These are phyloP conservation scores for Colletotrichum zoysiae DNA, from an alignment of 2,329 filamentous ascomycete species.

Conservation along the genomic window DNA sequence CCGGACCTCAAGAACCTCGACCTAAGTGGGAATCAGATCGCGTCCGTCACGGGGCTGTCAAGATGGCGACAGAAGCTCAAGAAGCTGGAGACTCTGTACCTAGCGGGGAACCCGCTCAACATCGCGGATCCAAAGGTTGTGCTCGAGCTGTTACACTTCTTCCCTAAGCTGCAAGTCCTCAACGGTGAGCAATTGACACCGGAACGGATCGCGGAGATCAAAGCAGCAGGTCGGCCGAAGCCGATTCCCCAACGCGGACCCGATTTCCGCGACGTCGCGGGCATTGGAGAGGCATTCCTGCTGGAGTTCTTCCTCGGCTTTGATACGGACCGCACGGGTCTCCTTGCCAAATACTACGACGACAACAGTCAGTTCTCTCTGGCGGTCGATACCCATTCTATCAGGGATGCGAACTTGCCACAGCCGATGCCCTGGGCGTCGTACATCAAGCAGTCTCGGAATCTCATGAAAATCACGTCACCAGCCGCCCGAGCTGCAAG, in stretches of 20 bases:
- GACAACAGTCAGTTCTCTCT: slow-evolving; percentile 80
- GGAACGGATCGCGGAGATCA: slow-evolving; percentile 72
- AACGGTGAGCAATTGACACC: slow-evolving; percentile 81
- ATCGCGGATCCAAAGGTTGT: slow-evolving; percentile 70
- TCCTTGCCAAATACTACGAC: slow-evolving; percentile 80
- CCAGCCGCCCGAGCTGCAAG: slow-evolving; percentile 72
- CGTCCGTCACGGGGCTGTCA: slow-evolving; percentile 74
- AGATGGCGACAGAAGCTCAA: slow-evolving; percentile 85
- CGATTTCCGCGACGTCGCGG: slow-evolving; percentile 79
- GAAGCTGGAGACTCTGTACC: slow-evolving; percentile 82
- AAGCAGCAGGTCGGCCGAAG: slow-evolving; percentile 63
- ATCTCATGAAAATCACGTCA: slow-evolving; percentile 77
- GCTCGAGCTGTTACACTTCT: slow-evolving; percentile 82
- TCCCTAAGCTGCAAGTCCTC: slow-evolving; percentile 81
- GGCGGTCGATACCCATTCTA: slow-evolving; percentile 74
- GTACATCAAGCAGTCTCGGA: slow-evolving; percentile 84
- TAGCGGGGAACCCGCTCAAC: slow-evolving; percentile 82
- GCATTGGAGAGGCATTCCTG: slow-evolving; percentile 82
- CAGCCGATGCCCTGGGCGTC: slow-evolving; percentile 73
- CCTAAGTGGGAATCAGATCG: slow-evolving; percentile 85
- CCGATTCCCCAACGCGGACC: slow-evolving; percentile 73
- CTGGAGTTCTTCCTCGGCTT: slow-evolving; percentile 79
- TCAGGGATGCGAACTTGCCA: slow-evolving; percentile 59
- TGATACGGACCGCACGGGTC: slow-evolving; percentile 75
- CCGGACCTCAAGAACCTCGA: slow-evolving; percentile 91